A percentile compares a stretch with the other conserved stretches of the same genome.
Evolutionary conservation across 768 basidiomycete species (phyloP).

Genomic region (Steccherinum ochraceum): DNA sequence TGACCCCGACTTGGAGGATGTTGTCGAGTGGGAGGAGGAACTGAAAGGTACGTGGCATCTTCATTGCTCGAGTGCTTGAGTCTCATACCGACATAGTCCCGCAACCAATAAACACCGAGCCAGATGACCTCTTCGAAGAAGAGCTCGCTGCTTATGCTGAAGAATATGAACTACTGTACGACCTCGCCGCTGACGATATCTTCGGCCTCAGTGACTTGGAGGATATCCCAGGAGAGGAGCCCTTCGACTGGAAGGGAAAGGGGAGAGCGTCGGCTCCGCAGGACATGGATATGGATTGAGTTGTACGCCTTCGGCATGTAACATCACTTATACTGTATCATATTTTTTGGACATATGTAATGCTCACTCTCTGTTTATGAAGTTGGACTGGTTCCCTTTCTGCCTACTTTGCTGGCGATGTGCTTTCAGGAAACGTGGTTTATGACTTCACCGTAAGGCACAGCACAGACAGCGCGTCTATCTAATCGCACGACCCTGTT

Average conservation of each 20-base stretch:
- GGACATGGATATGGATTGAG: conserved; percentile 4
- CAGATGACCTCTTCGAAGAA: conserved; percentile 47
- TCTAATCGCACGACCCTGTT: too few relatives aligned
- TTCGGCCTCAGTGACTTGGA: conserved; percentile 23
- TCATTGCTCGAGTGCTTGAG: too few relatives aligned
- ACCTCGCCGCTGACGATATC: conserved; percentile 17
- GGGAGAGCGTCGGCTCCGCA: neutral
- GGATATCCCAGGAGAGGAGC: conserved; percentile 15
- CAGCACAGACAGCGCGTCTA: too few relatives aligned
- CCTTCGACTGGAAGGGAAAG: conserved; percentile 4
- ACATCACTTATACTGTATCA: too few relatives aligned
- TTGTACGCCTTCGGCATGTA: too few relatives aligned
- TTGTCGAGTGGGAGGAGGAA: conserved; percentile 53
- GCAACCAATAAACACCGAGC: conserved; percentile 22
- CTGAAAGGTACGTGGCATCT: conserved; percentile 38
- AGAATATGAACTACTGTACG: conserved; percentile 27
- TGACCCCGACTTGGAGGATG: conserved; percentile 67
- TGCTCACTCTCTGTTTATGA: too few relatives aligned
- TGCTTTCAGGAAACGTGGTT: too few relatives aligned
- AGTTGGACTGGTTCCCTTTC: too few relatives aligned
- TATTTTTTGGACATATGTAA: too few relatives aligned
- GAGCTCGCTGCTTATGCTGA: conserved; percentile 57
- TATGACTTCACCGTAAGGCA: too few relatives aligned
- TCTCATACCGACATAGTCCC: conserved; percentile 1
- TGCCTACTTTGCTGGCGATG: too few relatives aligned